Conservation (phyloP, 1,284 basidiomycete genomes). For the Gymnopus androsaceus region DNA sequence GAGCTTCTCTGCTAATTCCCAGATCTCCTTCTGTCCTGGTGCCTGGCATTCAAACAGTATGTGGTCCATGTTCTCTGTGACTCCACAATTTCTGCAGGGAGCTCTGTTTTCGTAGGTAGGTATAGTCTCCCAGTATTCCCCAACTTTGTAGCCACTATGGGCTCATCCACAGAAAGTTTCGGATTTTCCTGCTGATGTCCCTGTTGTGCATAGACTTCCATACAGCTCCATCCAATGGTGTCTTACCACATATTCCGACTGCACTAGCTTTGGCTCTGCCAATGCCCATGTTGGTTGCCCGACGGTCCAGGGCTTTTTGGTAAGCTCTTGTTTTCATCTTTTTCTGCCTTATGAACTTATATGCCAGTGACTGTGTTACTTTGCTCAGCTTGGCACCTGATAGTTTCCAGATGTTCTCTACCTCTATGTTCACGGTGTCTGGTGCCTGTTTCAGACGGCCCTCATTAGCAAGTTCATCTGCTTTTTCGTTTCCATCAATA, state of each 20-base stretch:
- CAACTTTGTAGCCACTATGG: slow-evolving; percentile 25
- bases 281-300: slow-evolving; percentile 2
- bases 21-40: slow-evolving; percentile 23
- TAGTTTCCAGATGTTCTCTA: neutral
- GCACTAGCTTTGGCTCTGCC: neutral
- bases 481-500: slow-evolving; percentile 20
- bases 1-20: slow-evolving; percentile 20
- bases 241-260: neutral
- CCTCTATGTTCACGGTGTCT: neutral
- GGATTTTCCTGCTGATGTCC: slow-evolving; percentile 19
- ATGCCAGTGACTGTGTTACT: slow-evolving; percentile 21
- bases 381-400: slow-evolving; percentile 23
- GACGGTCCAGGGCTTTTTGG: neutral
- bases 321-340: slow-evolving; percentile 8
- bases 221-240: neutral
- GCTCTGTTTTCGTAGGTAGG: slow-evolving; percentile 20
- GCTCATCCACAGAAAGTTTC: slow-evolving; percentile 33
- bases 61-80: slow-evolving; percentile 18
- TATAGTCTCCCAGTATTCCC: slow-evolving; percentile 14
- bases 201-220: slow-evolving; percentile 17
- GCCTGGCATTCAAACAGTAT: slow-evolving; percentile 21
- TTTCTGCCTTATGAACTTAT: slow-evolving; percentile 15
- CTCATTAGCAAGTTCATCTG: slow-evolving; percentile 15
- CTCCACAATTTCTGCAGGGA: slow-evolving; percentile 17
- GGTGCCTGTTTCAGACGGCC: neutral